Evolutionary conservation across 2,329 filamentous ascomycete genomes (phyloP).

Genomic region (Diaporthe amygdali): DNA sequence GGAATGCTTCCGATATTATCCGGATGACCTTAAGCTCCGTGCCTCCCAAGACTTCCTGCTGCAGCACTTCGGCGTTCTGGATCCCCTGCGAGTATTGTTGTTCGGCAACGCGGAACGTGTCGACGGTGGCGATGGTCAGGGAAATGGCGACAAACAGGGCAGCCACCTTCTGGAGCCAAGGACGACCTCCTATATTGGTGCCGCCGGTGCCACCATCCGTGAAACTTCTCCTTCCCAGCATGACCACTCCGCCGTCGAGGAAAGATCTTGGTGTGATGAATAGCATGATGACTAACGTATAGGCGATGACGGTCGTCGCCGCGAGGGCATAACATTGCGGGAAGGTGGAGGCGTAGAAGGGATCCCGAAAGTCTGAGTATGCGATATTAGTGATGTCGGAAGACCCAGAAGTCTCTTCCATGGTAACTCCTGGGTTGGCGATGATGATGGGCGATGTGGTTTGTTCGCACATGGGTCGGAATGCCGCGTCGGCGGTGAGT

Average conservation of each 20-base stretch:
- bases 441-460: constrained; percentile 46
- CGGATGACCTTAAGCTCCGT: constrained; percentile 88
- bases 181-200: constrained; percentile 86
- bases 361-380: constrained; percentile 75
- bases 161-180: constrained; percentile 89
- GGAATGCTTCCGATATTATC: constrained; percentile 92
- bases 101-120: constrained; percentile 87
- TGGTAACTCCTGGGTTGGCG: constrained; percentile 43
- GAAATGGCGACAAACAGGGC: constrained; percentile 79
- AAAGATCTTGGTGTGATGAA: constrained; percentile 95
- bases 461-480: constrained; percentile 60
- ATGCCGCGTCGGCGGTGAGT: constrained; percentile 63
- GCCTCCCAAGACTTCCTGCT: constrained; percentile 80
- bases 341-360: constrained; percentile 92
- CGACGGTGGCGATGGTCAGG: constrained; percentile 88
- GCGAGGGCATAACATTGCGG: constrained; percentile 93
- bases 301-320: constrained; percentile 87
- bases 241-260: constrained; percentile 82
- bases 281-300: constrained; percentile 91
- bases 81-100: constrained; percentile 79
- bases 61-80: constrained; percentile 79
- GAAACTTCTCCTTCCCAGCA: constrained; percentile 81
- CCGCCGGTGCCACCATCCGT: constrained; percentile 80
- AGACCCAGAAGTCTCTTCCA: constrained; percentile 31
- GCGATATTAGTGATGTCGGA: constrained; percentile 38